Conservation (phyloP, 2,329 filamentous ascomycete genomes). For the Dendrostoma leiphaemia region DNA sequence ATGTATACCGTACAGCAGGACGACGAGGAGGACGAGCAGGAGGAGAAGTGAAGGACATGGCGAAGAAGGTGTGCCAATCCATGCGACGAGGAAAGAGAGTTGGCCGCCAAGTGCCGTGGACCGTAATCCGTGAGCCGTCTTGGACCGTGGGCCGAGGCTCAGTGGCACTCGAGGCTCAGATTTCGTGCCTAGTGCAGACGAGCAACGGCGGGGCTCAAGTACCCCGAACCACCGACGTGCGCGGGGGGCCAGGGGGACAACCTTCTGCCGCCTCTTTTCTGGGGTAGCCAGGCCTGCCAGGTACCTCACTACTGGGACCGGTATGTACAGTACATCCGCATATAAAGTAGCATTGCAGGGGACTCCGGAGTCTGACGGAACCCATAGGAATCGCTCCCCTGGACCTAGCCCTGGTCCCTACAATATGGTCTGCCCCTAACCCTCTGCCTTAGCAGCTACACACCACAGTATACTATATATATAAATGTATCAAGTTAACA, state of each 20-base stretch:
- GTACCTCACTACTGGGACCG: too few species aligned
- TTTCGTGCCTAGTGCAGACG: background rate
- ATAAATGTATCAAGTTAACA: too few species aligned
- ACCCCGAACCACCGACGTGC: background rate
- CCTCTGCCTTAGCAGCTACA: too few species aligned
- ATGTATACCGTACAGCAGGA: too few species aligned
- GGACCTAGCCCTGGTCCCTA: too few species aligned
- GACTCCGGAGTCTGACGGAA: too few species aligned
- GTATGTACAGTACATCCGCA: too few species aligned
- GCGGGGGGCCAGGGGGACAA: background rate
- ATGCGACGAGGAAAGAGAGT: background rate
- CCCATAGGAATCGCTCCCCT: too few species aligned
- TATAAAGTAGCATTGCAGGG: too few species aligned
- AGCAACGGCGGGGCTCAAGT: background rate
- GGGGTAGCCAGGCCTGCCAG: too few species aligned
- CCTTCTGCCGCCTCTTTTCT: background rate
- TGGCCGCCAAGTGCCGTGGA: conserved; percentile 1
- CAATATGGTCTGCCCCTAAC: too few species aligned
- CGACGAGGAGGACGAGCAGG: background rate
- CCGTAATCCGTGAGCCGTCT: background rate
- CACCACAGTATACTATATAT: too few species aligned
- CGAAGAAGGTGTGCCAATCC: background rate
- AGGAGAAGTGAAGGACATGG: background rate
- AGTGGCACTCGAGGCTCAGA: background rate
- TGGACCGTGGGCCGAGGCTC: conserved; percentile 4